Percentiles rank a stretch among this genome's conserved stretches.
Conservation (phyloP, 1,284 basidiomycete species). For the Naganishia sp. region DNA sequence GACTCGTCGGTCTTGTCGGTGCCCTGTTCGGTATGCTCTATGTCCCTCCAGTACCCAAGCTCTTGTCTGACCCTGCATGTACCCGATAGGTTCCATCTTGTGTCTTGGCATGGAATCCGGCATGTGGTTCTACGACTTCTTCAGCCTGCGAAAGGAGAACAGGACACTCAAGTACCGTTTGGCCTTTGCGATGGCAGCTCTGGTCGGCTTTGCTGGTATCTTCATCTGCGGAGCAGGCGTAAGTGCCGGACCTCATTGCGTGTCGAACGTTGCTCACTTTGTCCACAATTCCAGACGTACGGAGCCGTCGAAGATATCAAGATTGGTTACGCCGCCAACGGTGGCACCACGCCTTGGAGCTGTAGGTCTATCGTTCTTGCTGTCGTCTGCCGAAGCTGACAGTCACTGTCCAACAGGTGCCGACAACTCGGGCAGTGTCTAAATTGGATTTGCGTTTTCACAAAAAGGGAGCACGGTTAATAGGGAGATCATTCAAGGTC, state of each 20-base stretch:
- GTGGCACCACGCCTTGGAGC: constrained; percentile 41
- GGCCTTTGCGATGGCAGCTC: constrained; percentile 38
- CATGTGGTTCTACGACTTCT: constrained; percentile 45
- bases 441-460: neutral
- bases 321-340: constrained; percentile 32
- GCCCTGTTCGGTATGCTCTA: constrained; percentile 38
- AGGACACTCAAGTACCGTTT: constrained; percentile 32
- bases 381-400: neutral
- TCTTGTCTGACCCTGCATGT: constrained; percentile 35
- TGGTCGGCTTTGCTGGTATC: constrained; percentile 42
- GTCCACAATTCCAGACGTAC: constrained; percentile 37
- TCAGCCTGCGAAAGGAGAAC: constrained; percentile 20
- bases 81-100: constrained; percentile 32
- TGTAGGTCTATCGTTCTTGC: constrained; percentile 31
- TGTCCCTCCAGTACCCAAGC: constrained; percentile 2
- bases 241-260: neutral
- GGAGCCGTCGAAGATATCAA: constrained; percentile 43
- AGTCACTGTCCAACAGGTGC: constrained; percentile 9
- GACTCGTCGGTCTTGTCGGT: constrained; percentile 43
- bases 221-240: constrained; percentile 40
- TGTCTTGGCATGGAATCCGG: constrained; percentile 37
- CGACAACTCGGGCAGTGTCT: constrained; percentile 39
- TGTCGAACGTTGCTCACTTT: neutral
- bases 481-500: neutral
- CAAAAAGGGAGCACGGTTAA: neutral